phyloP scores from a whole-genome alignment of 352 stramenopile species.

The Globisporangium abappressorium region DNA sequence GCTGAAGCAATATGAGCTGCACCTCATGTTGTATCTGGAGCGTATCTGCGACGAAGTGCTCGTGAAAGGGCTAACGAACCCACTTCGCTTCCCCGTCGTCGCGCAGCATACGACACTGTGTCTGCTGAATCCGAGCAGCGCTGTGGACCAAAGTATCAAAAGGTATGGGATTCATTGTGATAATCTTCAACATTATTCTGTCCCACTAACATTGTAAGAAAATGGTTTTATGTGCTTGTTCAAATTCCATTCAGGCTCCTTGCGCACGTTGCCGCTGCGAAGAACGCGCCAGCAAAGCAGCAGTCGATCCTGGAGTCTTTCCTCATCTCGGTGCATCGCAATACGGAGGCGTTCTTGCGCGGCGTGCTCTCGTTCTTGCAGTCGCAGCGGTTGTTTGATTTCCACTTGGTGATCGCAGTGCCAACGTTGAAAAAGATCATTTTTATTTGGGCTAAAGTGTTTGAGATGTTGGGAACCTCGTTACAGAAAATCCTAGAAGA shows the following conservation, averaged over 20 bases:
- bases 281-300: conserved; percentile 37
- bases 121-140: conserved; percentile 59
- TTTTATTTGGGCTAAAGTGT: conserved; percentile 73
- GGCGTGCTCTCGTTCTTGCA: conserved; percentile 69
- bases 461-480: conserved; percentile 49
- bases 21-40: conserved; percentile 55
- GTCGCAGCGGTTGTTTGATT: conserved; percentile 60
- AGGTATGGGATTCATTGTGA: conserved; percentile 27
- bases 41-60: conserved; percentile 71
- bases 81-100: conserved; percentile 75
- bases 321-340: conserved; percentile 63
- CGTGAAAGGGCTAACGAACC: conserved; percentile 67
- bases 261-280: conserved; percentile 43
- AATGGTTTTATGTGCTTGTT: not conserved
- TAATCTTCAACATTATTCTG: not conserved
- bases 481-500: conserved; percentile 26
- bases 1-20: conserved; percentile 48
- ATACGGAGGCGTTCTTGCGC: conserved; percentile 71
- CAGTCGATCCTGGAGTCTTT: conserved; percentile 62
- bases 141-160: conserved; percentile 67
- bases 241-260: conserved; percentile 37
- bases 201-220: not conserved
- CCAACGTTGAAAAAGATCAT: conserved; percentile 73
- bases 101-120: conserved; percentile 76
- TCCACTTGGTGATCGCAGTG: conserved; percentile 44